A percentile compares a stretch with the other conserved stretches of the same genome.
Evolutionary conservation across 2,329 filamentous ascomycete genomes (phyloP).

Genomic region (Fusarium citri): DNA sequence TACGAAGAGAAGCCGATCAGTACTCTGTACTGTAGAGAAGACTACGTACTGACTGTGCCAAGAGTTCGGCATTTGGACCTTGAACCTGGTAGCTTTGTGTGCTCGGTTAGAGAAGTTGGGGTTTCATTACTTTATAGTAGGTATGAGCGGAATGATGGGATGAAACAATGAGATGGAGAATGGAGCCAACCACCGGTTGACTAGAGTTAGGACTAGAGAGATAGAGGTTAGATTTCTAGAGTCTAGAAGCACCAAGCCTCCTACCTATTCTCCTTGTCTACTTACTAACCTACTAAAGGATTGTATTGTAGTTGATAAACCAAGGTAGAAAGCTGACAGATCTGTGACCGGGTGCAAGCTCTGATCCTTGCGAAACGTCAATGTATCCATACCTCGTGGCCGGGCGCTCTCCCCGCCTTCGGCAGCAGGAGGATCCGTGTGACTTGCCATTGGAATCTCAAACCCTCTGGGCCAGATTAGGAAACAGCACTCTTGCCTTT

Average conservation of each 20-base stretch:
- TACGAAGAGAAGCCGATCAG: neutral
- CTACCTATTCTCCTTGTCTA: too few relatives aligned
- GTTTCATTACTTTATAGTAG: slow-evolving; percentile 28
- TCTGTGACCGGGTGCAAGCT: slow-evolving; percentile 28
- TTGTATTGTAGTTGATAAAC: neutral
- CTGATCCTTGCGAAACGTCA: slow-evolving; percentile 26
- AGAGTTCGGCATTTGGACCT: slow-evolving; percentile 25
- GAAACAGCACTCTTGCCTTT: slow-evolving; percentile 11
- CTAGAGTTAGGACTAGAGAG: neutral
- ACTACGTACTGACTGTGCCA: neutral
- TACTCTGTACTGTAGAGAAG: too few relatives aligned
- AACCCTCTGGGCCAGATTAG: slow-evolving; percentile 23
- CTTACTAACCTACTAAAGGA: too few relatives aligned
- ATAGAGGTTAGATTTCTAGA: neutral
- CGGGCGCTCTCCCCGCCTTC: slow-evolving; percentile 27
- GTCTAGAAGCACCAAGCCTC: neutral
- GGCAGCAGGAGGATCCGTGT: slow-evolving; percentile 33
- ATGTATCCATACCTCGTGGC: slow-evolving; percentile 27
- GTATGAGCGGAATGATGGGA: slow-evolving; percentile 8
- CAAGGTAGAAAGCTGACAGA: slow-evolving; percentile 15
- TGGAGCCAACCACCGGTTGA: slow-evolving; percentile 14
- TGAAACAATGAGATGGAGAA: slow-evolving; percentile 35
- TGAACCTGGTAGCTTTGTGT: slow-evolving; percentile 7
- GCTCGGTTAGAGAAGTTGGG: slow-evolving; percentile 35
- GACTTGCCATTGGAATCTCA: slow-evolving; percentile 37